Percentiles rank a stretch among this genome's conserved stretches.
Conservation (phyloP, 2,329 filamentous ascomycete species). For the Aphanoascus verrucosus region DNA sequence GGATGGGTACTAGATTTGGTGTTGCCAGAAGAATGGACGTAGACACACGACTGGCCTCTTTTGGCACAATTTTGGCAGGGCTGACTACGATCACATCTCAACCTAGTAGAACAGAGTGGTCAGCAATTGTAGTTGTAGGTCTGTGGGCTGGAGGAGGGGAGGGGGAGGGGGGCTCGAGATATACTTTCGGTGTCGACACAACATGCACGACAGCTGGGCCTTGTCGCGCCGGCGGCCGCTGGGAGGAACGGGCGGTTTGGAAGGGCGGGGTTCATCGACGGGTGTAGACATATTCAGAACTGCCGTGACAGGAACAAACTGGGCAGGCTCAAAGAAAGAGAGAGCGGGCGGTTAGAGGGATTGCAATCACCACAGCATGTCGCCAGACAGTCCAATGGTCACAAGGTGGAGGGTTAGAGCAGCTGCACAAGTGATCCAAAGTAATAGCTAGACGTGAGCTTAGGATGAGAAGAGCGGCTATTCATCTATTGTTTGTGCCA, state of each 20-base stretch:
- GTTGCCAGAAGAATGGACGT: not conserved
- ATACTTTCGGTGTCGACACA: constrained; percentile 14
- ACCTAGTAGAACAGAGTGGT: not conserved
- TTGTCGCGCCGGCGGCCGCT: constrained; percentile 12
- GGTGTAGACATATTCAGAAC: not conserved
- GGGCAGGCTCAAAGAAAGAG: not conserved
- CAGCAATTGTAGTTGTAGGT: not conserved
- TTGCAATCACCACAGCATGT: not conserved
- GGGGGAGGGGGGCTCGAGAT: not conserved
- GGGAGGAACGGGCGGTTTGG: not conserved
- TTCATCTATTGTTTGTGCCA: not conserved
- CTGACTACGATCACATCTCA: constrained; percentile 13
- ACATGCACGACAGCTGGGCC: constrained; percentile 12
- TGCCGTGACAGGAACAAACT: not conserved
- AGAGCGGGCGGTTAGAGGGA: not conserved
- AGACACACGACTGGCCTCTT: constrained; percentile 9
- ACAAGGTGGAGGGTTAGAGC: too few relatives aligned
- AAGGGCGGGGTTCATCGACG: not conserved
- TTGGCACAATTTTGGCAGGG: constrained; percentile 12
- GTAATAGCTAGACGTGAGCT: not conserved
- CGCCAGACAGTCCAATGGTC: too few relatives aligned
- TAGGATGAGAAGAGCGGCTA: not conserved
- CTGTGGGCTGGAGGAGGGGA: not conserved
- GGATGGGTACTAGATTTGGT: not conserved
- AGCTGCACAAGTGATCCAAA: too few relatives aligned